Conservation (phyloP, 257 asterid species). For the Scutellaria baicalensis region DNA sequence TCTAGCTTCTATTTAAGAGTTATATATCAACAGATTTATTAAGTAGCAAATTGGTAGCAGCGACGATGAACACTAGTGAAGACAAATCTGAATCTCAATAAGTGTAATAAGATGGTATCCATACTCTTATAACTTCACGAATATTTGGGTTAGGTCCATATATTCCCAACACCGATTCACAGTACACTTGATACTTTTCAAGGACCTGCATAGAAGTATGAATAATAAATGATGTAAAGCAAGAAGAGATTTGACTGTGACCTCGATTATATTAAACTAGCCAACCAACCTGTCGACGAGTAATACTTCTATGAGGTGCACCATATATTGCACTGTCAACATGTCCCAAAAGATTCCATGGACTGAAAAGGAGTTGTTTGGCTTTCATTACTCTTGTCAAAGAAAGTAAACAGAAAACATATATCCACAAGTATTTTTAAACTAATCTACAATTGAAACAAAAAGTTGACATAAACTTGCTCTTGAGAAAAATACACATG, state of each 20-base stretch:
- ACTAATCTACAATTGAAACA: background rate
- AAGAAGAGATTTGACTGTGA: background rate
- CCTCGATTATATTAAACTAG: background rate
- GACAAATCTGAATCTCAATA: background rate
- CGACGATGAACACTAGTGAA: background rate
- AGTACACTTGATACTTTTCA: conserved; percentile 70
- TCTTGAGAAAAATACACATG: background rate
- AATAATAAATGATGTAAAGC: background rate
- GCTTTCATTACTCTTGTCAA: conserved; percentile 17
- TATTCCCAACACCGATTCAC: conserved; percentile 56
- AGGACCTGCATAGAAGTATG: conserved; percentile 46
- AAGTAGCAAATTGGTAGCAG: too few relatives aligned
- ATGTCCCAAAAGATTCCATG: conserved; percentile 83
- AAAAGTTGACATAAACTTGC: background rate
- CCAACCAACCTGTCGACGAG: conserved; percentile 74
- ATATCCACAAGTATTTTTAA: background rate
- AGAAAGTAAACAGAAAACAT: background rate
- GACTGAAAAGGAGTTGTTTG: conserved; percentile 37
- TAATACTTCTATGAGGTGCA: conserved; percentile 49
- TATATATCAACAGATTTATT: too few relatives aligned
- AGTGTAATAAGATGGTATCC: conserved; percentile 9
- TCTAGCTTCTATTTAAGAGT: background rate
- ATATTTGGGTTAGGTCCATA: conserved; percentile 60
- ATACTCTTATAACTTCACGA: conserved; percentile 72
- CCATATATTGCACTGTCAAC: conserved; percentile 83